Evolutionary conservation across 176 grass and related monocot species (phyloP).

Genomic region (Bromus sterilis): DNA sequence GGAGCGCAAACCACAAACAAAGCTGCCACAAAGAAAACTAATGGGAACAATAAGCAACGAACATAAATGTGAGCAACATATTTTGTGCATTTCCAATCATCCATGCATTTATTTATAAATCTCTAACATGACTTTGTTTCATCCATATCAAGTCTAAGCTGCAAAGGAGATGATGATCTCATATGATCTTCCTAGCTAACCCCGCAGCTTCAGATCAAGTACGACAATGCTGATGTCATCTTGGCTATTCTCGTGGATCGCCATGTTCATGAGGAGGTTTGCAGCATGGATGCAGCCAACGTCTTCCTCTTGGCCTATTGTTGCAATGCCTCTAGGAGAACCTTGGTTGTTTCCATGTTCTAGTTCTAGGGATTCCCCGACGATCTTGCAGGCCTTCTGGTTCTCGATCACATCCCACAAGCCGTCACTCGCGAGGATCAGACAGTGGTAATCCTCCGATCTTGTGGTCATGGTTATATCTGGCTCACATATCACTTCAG

Average conservation of each 20-base stretch:
- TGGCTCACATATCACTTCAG: constrained; percentile 58
- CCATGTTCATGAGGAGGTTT: too few relatives aligned
- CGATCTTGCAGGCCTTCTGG: constrained; percentile 41
- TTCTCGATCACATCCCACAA: constrained; percentile 81
- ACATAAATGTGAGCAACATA: constrained; percentile 10
- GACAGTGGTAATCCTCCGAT: too few relatives aligned
- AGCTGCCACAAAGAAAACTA: not conserved
- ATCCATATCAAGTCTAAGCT: constrained; percentile 14
- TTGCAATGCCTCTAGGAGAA: not conserved
- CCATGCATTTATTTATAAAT: not conserved
- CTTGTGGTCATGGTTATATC: constrained; percentile 40
- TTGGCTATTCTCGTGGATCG: not conserved
- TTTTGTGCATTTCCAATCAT: constrained; percentile 12
- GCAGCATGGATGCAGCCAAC: too few relatives aligned
- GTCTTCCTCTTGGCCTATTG: too few relatives aligned
- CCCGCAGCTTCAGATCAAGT: constrained; percentile 45
- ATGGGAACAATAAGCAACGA: not conserved
- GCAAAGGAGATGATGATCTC: not conserved
- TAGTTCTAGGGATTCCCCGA: constrained; percentile 34
- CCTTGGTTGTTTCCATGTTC: constrained; percentile 14
- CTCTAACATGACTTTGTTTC: constrained; percentile 16
- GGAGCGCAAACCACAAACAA: too few relatives aligned
- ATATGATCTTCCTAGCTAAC: not conserved
- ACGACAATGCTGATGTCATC: constrained; percentile 73
- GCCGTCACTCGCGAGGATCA: constrained; percentile 56